Conservation (phyloP, 495 filamentous ascomycete genomes). For the Oidiodendron maius region DNA sequence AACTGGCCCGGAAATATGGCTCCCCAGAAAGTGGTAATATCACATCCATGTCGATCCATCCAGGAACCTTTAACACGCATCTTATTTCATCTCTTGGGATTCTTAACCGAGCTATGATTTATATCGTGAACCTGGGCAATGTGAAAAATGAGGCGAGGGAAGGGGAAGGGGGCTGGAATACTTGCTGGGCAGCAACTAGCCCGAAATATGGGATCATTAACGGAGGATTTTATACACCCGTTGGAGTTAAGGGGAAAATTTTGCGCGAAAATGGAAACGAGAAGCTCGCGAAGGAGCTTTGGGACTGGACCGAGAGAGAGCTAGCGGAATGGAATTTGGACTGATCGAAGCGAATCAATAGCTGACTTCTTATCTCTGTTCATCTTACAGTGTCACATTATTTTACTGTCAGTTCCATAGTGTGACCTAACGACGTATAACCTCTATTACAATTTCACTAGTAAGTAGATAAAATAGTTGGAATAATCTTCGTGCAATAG, state of each 20-base stretch:
- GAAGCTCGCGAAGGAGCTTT: conserved; percentile 43
- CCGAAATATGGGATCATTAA: conserved; percentile 12
- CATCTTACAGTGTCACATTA: no score
- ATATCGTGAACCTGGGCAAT: not conserved
- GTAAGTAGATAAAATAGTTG: no score
- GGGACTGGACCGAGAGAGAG: conserved; percentile 58
- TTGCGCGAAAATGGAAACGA: conserved; percentile 36
- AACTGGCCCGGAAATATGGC: not conserved
- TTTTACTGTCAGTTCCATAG: no score
- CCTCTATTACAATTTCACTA: no score
- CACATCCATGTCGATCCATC: conserved; percentile 34
- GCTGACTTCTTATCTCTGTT: no score
- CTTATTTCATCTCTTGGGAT: not conserved
- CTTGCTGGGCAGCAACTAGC: conserved; percentile 50
- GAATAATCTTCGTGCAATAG: no score
- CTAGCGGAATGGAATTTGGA: conserved; percentile 24
- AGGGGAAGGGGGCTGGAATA: conserved; percentile 45
- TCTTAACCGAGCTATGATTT: not conserved
- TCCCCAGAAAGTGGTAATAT: not conserved
- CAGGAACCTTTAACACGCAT: conserved; percentile 18
- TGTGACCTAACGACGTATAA: no score
- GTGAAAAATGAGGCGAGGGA: conserved; percentile 7
- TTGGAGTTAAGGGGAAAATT: conserved; percentile 32
- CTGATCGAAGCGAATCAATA: no score
- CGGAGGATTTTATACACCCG: conserved; percentile 49